Evolutionary conservation across 148 eudicot genomes (phyloP), one percentile per base, ranked within the genome.

Genomic region (Rhododendron mucronatum): DNA sequence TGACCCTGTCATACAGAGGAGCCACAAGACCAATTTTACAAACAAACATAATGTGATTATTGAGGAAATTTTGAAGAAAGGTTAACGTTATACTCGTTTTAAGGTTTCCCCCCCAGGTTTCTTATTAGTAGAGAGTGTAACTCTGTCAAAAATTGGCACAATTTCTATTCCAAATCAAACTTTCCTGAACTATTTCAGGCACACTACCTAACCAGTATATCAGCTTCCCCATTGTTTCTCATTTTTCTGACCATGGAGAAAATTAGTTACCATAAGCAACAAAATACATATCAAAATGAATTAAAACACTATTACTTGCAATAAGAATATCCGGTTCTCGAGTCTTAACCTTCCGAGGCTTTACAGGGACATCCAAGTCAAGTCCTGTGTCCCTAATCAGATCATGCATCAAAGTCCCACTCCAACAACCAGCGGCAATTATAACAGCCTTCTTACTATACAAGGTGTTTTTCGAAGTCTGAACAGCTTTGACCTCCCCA

Each of bases 371-470:
- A 83, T 92, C 90, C 80, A 95, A 59, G 75, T 85, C 67, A 57
- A 88, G 85, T 83, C 91, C 91, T 2, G 92, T 87, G 55, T 89
- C 91, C 71, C 88, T 84, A 80, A 93, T 87, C 83, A 96, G 88
- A 77, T 92, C 90, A 37, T 88, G 90, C 94, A 97, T 91, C 89
- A 97, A 87, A 75, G 95, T 91, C 86, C 98, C 99, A 88, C 91
- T 95, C 98, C 99, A 97, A 87, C 95, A 95, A 84, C 99, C 99
- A 14, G 99, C 93, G 45, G 99, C 96, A 89, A 95, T 85, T 53
- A 95, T 78, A 55, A 91, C 86, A 75, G 98, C 99, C 90, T 95
- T 95, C 87, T 82, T 91, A 84, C 93, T 84, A 81, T 89, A 90
- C 80, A 97, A 84, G 13, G 89, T 90, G 85, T 87, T 93, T 67